Base-by-base conservation (phyloP, 2,329 filamentous ascomycete species). In the Rutstroemia sydowiana region DNA sequence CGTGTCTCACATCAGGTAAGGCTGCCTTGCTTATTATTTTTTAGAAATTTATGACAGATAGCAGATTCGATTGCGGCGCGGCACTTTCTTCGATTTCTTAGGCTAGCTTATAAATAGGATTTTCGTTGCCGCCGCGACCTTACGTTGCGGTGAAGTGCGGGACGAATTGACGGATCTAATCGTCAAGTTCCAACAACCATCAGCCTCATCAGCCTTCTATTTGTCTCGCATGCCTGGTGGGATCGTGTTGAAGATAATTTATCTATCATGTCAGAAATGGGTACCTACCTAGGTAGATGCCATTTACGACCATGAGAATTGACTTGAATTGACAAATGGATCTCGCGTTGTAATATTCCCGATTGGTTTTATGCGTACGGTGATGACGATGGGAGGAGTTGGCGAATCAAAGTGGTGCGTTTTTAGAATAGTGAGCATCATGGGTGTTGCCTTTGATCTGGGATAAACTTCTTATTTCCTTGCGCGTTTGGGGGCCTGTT, bases 121-220 rank as follows among this genome's bases (percentile, higher is more conserved):
- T 18, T 39, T 4, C n/a, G 37, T 30, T 47, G 45, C 34, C 34
- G 32, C 34, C 23, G 34, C n/a, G n/a, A n/a, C n/a, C n/a, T n/a
- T n/a, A n/a, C n/a, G n/a, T n/a, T n/a, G n/a, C n/a, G n/a, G n/a
- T n/a, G 8, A 1, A 10, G 7, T 37, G 13, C n/a, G 40, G 23
- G 14, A 40, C 11, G 11, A 10, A 16, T 3, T 31, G 18, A n/a
- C 14, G 14, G 32, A 41, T 30, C 23, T 20, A 3, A 31, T 48
- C 13, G 18, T 8, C 23, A 26, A 4, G 23, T 4, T 26, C 37
- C 21, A 30, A 9, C 18, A 10, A 8, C 7, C n/a, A 23, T 16
- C 46, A 41, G 36, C 46, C 36, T 31, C 46, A 41, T 32, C 46
- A 48, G 46, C 36, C 36, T 39, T 41, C 36, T 13, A n/a, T 41